Base-by-base conservation (phyloP, 2,329 filamentous ascomycete genomes). In the Scleromitrula shiraiana region DNA sequence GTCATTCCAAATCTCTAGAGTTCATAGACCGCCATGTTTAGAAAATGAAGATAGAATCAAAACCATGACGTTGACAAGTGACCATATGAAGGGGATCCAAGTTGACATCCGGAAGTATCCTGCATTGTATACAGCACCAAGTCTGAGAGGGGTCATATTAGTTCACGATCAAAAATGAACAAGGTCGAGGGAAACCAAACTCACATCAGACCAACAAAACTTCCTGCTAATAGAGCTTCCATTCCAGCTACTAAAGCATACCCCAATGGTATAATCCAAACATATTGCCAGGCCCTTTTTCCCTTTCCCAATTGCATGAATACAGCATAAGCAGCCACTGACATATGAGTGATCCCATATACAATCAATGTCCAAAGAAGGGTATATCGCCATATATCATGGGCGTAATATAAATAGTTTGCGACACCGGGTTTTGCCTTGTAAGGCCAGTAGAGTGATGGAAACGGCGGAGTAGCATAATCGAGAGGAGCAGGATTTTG, bases 101-200 rank as follows among this genome's bases (percentile, higher is more conserved):
- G 83, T 86, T 32, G 80, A 83, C 82, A 87, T 85, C 50, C 74
- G 70, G 59, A 84, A 86, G 62, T 80, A 83, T 15, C 83, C 83
- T 2, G 78, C 73, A 62, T 80, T 76, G 59, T 85, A 86, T 15
- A 85, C 73, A 2, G 76, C 78, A 22, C 79, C 80, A 1, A 85
- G 68, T 38, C 80, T 58, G 14, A 22, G 36, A 41, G 12, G 19
- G 9, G 12, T 15, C 30, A 39, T 19, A 19, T 17, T 17, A 19
- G 7, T 5, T 19, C 35, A 14, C 20, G 15, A 30, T 5, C 17
- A 38, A 19, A 23, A 3, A 38, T 20, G 9, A 32, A 20, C 15
- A 3, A 26, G 19, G 19, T 20, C 9, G 15, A 3, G 5, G n/a
- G 12, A 14, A 30, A 35, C 14, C 17, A 33, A 12, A 60, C 80